Evolutionary conservation across 1,284 basidiomycete genomes (phyloP), one percentile per base, ranked within the genome.

Genomic region (Bondarzewia mesenterica): DNA sequence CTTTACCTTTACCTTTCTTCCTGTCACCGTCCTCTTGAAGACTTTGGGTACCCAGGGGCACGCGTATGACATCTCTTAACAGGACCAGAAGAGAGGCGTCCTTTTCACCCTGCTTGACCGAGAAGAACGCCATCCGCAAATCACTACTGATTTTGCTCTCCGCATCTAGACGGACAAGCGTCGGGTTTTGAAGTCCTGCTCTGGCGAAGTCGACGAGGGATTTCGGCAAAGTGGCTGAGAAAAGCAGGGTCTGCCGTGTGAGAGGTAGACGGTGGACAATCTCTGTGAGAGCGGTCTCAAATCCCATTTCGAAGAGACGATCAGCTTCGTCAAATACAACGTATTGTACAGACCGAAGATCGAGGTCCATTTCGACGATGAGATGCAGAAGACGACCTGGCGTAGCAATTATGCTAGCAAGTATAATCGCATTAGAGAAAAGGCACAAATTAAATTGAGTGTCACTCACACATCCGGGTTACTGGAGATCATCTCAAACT

Each of bases 241-340:
- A 98, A 3, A 98, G 77, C 26, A 95, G 76, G 2, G 93, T 96
- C 67, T 99, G 96, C 20, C 96, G 81, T 4, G 81, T 80, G 0
- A 83, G 58, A 12, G 95, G 93, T 29, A 99, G 80, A 23, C 93
- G 88, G 56, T 86, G 77, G 3, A 98, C 72, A 57, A 98, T 93
- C 66, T 98, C 95, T 50, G 85, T 85, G 26, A 99, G 74, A 44
- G 96, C 91, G 3, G 85, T 82, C 58, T 92, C 89, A 63, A 99
- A 99, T 14, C 95, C 95, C 85, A 98, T 93, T 62, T 99, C 96
- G 63, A 99, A 99, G 12, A 98, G 78, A 29, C 93, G 83, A 66
- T 99, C 96, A 0, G 96, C 96, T 69, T 99, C 96, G 63, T 99
- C 96, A 59, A 99, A 99, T 16, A 99, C 89, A 49, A 95, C 83